A percentile compares a stretch with the other conserved stretches of the same genome.
These are phyloP conservation scores for Neoarthrinium moseri DNA, from an alignment of 2,329 filamentous ascomycete species.

Conservation along the genomic window DNA sequence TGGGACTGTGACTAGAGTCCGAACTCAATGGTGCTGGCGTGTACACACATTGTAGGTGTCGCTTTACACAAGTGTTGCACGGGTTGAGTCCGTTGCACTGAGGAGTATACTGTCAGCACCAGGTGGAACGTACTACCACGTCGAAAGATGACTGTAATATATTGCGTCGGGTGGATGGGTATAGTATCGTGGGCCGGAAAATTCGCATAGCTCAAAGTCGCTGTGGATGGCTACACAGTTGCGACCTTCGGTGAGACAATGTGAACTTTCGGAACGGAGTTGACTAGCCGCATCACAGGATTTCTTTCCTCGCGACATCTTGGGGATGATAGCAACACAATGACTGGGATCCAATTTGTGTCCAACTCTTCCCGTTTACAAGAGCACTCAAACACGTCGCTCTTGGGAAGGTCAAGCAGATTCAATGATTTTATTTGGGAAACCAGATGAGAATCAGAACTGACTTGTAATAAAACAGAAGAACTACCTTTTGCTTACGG, in stretches of 20 bases:
- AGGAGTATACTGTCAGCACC: conserved; percentile 8
- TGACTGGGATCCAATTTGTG: not conserved
- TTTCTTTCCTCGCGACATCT: not conserved
- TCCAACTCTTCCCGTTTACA: no score
- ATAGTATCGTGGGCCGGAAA: not conserved
- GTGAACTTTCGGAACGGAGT: conserved; percentile 5
- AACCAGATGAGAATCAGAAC: no score
- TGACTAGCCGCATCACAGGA: not conserved
- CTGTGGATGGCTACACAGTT: conserved; percentile 20
- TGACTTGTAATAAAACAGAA: no score
- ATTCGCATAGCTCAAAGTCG: conserved; percentile 10
- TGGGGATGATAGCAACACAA: not conserved
- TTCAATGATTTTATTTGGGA: no score
- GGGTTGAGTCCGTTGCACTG: conserved; percentile 60
- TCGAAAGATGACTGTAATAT: not conserved
- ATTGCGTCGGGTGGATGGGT: not conserved
- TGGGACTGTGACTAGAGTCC: conserved; percentile 27
- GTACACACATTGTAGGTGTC: conserved; percentile 44
- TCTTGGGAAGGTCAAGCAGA: no score
- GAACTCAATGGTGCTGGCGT: conserved; percentile 29
- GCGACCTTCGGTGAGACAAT: conserved; percentile 16
- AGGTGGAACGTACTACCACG: conserved; percentile 2
- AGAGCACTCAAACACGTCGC: no score
- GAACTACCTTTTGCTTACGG: conserved; percentile 65
- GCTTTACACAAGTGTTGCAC: conserved; percentile 58